phyloP scores from a whole-genome alignment of 768 basidiomycete genomes.

The Suillus decipiens region DNA sequence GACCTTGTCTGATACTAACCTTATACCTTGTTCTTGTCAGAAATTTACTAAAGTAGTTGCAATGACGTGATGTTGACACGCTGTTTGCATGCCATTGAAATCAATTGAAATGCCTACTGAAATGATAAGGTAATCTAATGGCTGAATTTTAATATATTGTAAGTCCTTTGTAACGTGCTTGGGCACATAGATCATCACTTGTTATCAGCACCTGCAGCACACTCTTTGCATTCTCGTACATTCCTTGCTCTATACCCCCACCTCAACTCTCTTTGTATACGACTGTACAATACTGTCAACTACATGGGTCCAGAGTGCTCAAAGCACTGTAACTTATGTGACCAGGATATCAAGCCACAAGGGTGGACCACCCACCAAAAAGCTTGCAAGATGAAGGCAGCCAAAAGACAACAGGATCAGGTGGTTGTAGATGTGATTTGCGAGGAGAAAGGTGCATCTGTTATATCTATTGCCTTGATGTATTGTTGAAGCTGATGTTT shows the following conservation, averaged over 20 bases:
- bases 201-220: not conserved
- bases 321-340: not conserved
- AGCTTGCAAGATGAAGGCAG: not conserved
- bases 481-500: not conserved
- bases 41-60: not conserved
- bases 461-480: not conserved
- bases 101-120: constrained; percentile 1
- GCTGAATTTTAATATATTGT: constrained; percentile 1
- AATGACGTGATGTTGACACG: not conserved
- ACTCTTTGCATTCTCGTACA: not conserved
- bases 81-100: constrained; percentile 1
- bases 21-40: no score
- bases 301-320: not conserved
- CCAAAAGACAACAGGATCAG: not conserved
- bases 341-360: not conserved
- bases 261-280: not conserved
- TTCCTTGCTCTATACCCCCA: not conserved
- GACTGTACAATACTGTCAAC: not conserved
- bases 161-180: not conserved
- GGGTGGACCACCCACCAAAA: not conserved
- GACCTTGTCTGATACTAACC: no score
- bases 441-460: not conserved
- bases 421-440: not conserved
- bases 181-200: not conserved
- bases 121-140: constrained; percentile 1